These are phyloP conservation scores for Rhizoclosmatium globosum DNA, from an alignment of 192 early-diverging fungal genomes.

Conservation along the genomic window DNA sequence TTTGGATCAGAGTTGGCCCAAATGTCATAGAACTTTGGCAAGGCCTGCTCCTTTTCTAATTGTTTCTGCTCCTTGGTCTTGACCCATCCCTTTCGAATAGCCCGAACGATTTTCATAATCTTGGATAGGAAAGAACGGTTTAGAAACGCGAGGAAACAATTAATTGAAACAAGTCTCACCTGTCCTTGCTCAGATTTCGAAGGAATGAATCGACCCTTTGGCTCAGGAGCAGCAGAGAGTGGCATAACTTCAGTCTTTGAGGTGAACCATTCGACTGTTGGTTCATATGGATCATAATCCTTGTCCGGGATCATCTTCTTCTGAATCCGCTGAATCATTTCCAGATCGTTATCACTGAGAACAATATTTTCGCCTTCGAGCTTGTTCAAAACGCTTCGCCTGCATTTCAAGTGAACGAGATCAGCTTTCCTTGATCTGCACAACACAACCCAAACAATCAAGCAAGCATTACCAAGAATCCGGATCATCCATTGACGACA, in stretches of 20 bases:
- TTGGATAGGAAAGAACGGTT: conserved; percentile 12
- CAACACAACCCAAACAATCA: not conserved
- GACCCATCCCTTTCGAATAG: conserved; percentile 84
- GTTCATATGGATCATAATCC: conserved; percentile 86
- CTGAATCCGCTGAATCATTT: conserved; percentile 91
- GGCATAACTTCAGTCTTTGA: conserved; percentile 82
- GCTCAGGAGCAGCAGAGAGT: conserved; percentile 88
- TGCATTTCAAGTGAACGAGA: conserved; percentile 28
- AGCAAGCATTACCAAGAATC: conserved; percentile 72
- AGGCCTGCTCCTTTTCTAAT: conserved; percentile 9
- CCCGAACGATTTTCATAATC: conserved; percentile 98
- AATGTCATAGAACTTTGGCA: conserved; percentile 83
- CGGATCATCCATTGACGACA: conserved; percentile 91
- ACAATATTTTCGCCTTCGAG: conserved; percentile 82
- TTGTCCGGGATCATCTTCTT: conserved; percentile 82
- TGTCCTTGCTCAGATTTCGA: conserved; percentile 94
- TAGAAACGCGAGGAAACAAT: not conserved
- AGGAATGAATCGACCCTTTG: conserved; percentile 94
- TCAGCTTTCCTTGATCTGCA: not conserved
- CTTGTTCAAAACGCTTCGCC: conserved; percentile 82
- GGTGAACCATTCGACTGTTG: conserved; percentile 94
- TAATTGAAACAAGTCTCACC: conserved; percentile 43
- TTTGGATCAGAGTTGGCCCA: conserved; percentile 80
- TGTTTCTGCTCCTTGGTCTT: conserved; percentile 46
- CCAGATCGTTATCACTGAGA: conserved; percentile 88